A percentile compares a stretch with the other conserved stretches of the same genome.
phyloP scores from a whole-genome alignment of 225 moss, liverwort and hornwort genomes.

The Pseudisothecium myosuroides region DNA sequence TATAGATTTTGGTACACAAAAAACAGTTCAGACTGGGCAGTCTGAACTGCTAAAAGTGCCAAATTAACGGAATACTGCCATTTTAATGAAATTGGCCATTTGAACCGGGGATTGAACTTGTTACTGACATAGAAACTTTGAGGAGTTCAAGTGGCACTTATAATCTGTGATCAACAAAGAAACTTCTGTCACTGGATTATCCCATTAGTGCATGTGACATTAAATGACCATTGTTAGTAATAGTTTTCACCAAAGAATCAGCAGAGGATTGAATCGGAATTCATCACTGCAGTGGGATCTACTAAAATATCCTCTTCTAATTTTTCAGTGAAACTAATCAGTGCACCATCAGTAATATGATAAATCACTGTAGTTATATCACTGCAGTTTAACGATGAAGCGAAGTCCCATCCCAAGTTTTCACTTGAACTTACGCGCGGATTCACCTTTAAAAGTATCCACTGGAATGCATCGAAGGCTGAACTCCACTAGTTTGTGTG shows the following conservation, averaged over 20 bases:
- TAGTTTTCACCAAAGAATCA: not conserved
- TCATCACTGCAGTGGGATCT: not conserved
- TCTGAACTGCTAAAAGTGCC: too few relatives aligned
- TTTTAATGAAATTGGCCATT: too few relatives aligned
- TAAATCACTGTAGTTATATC: not conserved
- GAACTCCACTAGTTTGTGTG: not conserved
- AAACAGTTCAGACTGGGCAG: too few relatives aligned
- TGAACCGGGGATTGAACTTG: not conserved
- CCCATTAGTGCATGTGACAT: not conserved
- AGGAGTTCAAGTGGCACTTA: not conserved
- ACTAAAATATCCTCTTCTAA: not conserved
- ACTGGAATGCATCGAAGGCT: not conserved
- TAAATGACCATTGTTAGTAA: not conserved
- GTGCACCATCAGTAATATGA: not conserved
- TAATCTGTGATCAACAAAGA: not conserved
- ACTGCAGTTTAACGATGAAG: not conserved
- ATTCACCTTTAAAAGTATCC: not conserved
- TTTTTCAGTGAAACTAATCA: not conserved
- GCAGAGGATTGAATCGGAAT: not conserved
- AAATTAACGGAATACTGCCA: too few relatives aligned
- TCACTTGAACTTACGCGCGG: not conserved
- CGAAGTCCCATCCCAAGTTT: not conserved
- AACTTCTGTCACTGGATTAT: not conserved
- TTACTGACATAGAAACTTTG: not conserved
- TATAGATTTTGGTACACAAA: too few relatives aligned